phyloP scores from a whole-genome alignment of 2,329 filamentous ascomycete genomes.

The Leptographium galeiforme region DNA sequence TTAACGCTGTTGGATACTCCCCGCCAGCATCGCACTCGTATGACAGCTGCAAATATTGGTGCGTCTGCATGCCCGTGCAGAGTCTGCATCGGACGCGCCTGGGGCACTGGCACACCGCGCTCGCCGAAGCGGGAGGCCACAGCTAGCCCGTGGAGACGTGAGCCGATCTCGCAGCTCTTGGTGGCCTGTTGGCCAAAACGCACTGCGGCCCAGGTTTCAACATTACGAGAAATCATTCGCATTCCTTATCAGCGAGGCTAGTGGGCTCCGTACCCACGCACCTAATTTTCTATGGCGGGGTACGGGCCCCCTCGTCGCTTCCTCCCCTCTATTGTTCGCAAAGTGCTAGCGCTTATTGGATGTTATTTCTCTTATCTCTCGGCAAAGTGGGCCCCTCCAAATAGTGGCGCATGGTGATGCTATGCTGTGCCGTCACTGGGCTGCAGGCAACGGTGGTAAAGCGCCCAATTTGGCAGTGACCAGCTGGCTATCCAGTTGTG shows the following conservation, averaged over 20 bases:
- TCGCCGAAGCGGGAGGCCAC: neutral
- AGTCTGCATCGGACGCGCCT: neutral
- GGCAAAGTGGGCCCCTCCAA: slow-evolving; percentile 6
- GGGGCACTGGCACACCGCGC: neutral
- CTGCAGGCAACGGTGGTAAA: no score
- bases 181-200: neutral
- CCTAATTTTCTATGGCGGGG: neutral
- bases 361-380: slow-evolving; percentile 11
- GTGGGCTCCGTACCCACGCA: neutral
- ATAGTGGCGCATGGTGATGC: neutral
- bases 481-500: no score
- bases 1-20: neutral
- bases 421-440: neutral
- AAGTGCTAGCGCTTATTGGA: slow-evolving; percentile 1
- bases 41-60: neutral
- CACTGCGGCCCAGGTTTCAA: neutral
- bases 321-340: no score
- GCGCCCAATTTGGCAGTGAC: no score
- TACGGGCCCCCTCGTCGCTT: neutral
- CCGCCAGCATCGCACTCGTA: neutral
- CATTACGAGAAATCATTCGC: neutral
- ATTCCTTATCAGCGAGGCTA: neutral
- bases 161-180: neutral
- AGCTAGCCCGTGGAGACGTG: neutral
- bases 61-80: neutral